A percentile compares a stretch with the other conserved stretches of the same genome.
These are phyloP conservation scores for Leccinum brunneo-olivaceum DNA, from an alignment of 1,284 basidiomycete species.

Conservation along the genomic window DNA sequence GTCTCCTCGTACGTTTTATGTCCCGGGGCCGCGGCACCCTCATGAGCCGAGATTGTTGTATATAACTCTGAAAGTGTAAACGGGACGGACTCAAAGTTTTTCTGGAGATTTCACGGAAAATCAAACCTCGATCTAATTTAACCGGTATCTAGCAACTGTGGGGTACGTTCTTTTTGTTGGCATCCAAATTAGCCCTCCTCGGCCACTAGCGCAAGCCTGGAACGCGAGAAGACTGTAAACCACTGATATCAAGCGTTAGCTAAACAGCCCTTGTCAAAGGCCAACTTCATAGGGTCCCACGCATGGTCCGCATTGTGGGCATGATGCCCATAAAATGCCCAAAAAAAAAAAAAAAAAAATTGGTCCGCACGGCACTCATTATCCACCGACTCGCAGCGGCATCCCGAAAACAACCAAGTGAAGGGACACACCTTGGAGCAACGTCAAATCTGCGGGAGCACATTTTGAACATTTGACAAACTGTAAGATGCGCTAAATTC, in stretches of 20 bases:
- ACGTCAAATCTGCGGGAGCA: neutral
- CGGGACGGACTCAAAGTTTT: neutral
- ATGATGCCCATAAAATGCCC: neutral
- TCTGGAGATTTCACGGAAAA: slow-evolving; percentile 1
- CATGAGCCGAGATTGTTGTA: slow-evolving; percentile 1
- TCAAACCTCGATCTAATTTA: slow-evolving; percentile 11
- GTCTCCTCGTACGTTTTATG: slow-evolving; percentile 9
- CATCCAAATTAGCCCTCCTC: neutral
- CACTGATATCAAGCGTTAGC: neutral
- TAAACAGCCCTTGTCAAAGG: neutral
- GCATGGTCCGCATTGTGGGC: neutral
- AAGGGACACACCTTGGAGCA: neutral
- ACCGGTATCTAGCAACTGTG: slow-evolving; percentile 1
- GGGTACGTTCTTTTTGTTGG: slow-evolving; percentile 1
- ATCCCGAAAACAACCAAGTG: neutral
- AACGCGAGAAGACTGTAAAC: neutral
- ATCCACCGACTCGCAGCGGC: neutral
- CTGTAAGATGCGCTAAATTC: too few species aligned
- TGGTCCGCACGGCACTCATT: neutral
- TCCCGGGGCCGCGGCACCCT: neutral
- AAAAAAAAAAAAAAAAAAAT: too few species aligned
- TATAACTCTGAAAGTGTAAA: slow-evolving; percentile 5
- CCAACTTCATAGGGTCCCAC: slow-evolving; percentile 1
- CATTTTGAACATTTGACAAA: neutral
- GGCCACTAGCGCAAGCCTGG: neutral